Evolutionary conservation across 345 rosid species (phyloP).

Genomic region (Populus alba): DNA sequence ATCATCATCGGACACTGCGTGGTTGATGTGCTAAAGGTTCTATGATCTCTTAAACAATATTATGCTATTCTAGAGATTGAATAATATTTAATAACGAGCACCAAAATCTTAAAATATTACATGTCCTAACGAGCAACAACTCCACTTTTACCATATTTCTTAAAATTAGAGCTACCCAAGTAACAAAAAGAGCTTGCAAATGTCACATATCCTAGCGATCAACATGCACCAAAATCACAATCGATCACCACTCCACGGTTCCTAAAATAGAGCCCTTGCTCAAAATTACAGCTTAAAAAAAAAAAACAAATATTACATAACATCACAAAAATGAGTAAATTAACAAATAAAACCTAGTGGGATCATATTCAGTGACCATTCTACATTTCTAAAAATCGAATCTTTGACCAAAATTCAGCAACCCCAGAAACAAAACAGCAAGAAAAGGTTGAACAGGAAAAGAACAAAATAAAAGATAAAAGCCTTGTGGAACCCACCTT

Average conservation of each 20-base stretch:
- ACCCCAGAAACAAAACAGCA: not conserved
- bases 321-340: too few relatives aligned
- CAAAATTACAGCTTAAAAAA: not conserved
- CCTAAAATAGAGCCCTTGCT: not conserved
- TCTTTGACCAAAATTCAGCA: not conserved
- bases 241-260: not conserved
- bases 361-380: not conserved
- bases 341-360: not conserved
- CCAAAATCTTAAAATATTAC: too few relatives aligned
- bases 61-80: not conserved
- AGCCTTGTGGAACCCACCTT: constrained; percentile 43
- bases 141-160: too few relatives aligned
- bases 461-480: not conserved
- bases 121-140: too few relatives aligned
- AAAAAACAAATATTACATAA: too few relatives aligned
- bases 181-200: too few relatives aligned
- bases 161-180: too few relatives aligned
- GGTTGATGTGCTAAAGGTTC: too few relatives aligned
- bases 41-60: not conserved
- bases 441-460: not conserved
- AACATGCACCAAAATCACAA: not conserved
- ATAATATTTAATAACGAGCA: not conserved
- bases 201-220: not conserved
- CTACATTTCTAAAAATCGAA: not conserved
- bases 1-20: too few relatives aligned